Conservation (phyloP, 176 grass and related monocot genomes). For the Triticum monococcum region DNA sequence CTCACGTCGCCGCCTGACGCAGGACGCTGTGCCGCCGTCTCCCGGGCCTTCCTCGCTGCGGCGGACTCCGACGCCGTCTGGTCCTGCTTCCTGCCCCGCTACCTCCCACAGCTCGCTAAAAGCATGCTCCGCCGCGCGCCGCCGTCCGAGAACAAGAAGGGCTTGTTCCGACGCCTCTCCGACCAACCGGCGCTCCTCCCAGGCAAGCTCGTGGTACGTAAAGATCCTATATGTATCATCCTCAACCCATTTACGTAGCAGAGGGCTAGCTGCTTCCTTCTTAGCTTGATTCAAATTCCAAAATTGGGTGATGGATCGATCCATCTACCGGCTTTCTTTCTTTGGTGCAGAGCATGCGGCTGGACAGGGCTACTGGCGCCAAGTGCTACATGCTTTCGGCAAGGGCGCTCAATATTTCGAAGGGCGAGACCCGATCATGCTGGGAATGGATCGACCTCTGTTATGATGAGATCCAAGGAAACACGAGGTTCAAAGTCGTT, state of each 20-base stretch:
- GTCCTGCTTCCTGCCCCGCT: constrained; percentile 44
- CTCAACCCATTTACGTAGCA: too few species aligned
- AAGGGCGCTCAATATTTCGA: constrained; percentile 36
- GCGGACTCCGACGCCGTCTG: constrained; percentile 57
- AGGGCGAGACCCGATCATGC: neutral
- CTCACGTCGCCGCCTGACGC: constrained; percentile 40
- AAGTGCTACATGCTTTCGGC: constrained; percentile 73
- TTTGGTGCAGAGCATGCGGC: constrained; percentile 40
- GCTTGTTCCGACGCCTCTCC: constrained; percentile 48
- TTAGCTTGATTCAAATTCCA: too few species aligned
- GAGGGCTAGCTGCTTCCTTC: too few species aligned
- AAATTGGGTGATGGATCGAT: too few species aligned
- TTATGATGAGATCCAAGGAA: neutral
- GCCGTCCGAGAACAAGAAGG: constrained; percentile 33
- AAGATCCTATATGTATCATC: neutral
- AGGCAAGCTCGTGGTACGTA: neutral
- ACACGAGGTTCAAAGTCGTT: neutral
- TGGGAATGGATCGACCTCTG: neutral
- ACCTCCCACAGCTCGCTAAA: constrained; percentile 27
- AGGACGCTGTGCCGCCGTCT: constrained; percentile 35
- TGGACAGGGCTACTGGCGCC: constrained; percentile 47
- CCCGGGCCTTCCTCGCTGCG: constrained; percentile 34
- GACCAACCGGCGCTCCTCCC: constrained; percentile 40
- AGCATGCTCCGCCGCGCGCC: neutral
- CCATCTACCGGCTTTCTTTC: too few species aligned